These are phyloP conservation scores for Penicilliopsis zonata DNA, from an alignment of 495 filamentous ascomycete species.

Conservation along the genomic window DNA sequence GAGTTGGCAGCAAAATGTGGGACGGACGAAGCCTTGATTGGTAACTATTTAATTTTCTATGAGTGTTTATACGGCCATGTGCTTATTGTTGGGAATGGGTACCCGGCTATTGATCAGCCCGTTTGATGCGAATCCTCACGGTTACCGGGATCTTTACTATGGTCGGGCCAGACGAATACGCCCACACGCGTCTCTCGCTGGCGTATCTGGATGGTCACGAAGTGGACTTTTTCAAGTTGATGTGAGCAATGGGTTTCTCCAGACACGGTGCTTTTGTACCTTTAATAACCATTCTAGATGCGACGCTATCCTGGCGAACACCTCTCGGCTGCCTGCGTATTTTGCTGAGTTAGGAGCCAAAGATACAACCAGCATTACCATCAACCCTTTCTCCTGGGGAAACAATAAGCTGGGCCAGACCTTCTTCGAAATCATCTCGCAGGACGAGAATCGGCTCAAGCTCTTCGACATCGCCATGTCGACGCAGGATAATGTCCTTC, in stretches of 20 bases:
- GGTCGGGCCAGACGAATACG: slow-evolving; percentile 8
- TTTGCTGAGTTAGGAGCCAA: slow-evolving; percentile 4
- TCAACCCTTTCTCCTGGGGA: slow-evolving; percentile 10
- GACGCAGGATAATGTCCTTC: slow-evolving; percentile 7
- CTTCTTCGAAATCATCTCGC: slow-evolving; percentile 11
- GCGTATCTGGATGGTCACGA: slow-evolving; percentile 13
- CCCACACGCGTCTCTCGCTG: slow-evolving; percentile 10
- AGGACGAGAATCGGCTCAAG: slow-evolving; percentile 7
- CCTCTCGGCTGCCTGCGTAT: slow-evolving; percentile 9
- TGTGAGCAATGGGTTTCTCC: not conserved
- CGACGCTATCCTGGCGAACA: slow-evolving; percentile 9
- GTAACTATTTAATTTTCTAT: too few relatives aligned
- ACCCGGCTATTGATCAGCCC: slow-evolving; percentile 2
- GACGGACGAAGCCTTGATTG: slow-evolving; percentile 8
- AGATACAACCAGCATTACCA: slow-evolving; percentile 6
- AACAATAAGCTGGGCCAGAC: slow-evolving; percentile 6
- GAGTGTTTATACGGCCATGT: not conserved
- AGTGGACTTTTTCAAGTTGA: slow-evolving; percentile 10
- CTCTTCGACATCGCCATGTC: slow-evolving; percentile 10
- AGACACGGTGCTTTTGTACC: not conserved
- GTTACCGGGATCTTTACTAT: slow-evolving; percentile 8
- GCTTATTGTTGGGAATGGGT: not conserved
- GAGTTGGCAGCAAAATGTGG: slow-evolving; percentile 7
- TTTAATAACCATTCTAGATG: slow-evolving; percentile 3
- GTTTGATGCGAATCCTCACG: slow-evolving; percentile 12